Evolutionary conservation across 176 grass and related monocot genomes (phyloP).

Genomic region (Calamus simplicifolius): DNA sequence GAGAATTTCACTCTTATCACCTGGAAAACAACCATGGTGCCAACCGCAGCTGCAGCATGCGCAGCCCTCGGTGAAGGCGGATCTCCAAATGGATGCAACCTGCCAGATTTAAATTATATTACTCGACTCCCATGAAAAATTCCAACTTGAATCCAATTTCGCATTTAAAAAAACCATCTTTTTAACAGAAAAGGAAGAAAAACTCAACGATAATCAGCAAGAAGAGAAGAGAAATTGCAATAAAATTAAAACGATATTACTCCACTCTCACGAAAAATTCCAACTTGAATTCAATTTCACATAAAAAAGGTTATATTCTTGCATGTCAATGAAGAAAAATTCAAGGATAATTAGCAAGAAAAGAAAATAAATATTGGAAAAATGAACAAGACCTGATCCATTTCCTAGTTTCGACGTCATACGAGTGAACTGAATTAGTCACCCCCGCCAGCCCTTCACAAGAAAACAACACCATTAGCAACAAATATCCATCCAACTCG

Average conservation of each 20-base stretch:
- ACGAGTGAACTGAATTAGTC: slow-evolving; percentile 90
- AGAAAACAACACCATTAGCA: slow-evolving; percentile 4
- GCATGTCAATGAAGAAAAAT: no score
- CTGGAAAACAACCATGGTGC: slow-evolving; percentile 98
- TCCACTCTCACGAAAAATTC: no score
- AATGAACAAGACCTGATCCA: slow-evolving; percentile 60
- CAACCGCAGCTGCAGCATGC: slow-evolving; percentile 72
- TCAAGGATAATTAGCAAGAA: not conserved
- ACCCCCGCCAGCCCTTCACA: slow-evolving; percentile 79
- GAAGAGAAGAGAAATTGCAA: no score
- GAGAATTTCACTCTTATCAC: slow-evolving; percentile 21
- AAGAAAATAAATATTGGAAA: not conserved
- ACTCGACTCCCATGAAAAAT: no score
- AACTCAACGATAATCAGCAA: no score
- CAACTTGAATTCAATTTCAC: no score
- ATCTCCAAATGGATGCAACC: slow-evolving; percentile 71
- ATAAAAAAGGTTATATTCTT: no score
- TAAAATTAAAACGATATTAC: no score
- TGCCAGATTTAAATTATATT: slow-evolving; percentile 12
- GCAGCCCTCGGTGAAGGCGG: slow-evolving; percentile 84
- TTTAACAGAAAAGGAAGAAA: no score
- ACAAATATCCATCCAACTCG: not conserved
- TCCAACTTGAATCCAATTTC: no score
- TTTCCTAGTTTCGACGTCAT: slow-evolving; percentile 60
- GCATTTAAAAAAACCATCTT: not conserved